phyloP scores from a whole-genome alignment of 2,329 filamentous ascomycete genomes.

The Claviceps sorghi region DNA sequence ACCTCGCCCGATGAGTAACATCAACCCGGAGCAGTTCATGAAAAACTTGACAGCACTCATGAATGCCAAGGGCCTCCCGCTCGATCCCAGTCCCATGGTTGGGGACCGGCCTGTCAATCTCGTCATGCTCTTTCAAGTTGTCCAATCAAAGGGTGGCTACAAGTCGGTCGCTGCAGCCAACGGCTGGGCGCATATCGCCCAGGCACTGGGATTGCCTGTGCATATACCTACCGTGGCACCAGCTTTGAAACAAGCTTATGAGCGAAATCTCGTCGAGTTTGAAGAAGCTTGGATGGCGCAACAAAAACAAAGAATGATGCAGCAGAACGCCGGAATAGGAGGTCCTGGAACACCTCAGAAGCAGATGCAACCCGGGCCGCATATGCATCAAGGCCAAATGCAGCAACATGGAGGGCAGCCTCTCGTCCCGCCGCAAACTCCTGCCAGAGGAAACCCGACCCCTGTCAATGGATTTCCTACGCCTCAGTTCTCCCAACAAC shows the following conservation, averaged over 20 bases:
- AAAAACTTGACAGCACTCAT: conserved; percentile 68
- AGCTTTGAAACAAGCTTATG: conserved; percentile 60
- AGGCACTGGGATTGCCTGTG: conserved; percentile 45
- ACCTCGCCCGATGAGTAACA: conserved; percentile 25
- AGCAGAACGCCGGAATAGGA: conserved; percentile 21
- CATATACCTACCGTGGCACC: conserved; percentile 52
- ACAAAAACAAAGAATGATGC: conserved; percentile 38
- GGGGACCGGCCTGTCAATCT: conserved; percentile 62
- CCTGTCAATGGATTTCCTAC: conserved; percentile 24
- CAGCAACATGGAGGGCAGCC: conserved; percentile 19
- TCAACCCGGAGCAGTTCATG: conserved; percentile 54
- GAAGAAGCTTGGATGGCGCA: conserved; percentile 52
- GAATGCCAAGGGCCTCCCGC: conserved; percentile 52
- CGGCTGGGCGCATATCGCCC: conserved; percentile 60
- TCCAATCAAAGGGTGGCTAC: conserved; percentile 63
- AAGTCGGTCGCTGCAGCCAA: conserved; percentile 56
- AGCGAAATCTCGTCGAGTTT: conserved; percentile 61
- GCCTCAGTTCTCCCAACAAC: conserved; percentile 17
- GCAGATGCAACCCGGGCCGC: conserved; percentile 23
- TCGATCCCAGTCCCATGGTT: conserved; percentile 62
- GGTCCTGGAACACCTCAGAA: conserved; percentile 16
- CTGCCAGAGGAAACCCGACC: conserved; percentile 26
- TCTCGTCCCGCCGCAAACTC: conserved; percentile 23
- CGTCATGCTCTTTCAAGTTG: conserved; percentile 61
- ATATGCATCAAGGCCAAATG: conserved; percentile 18